A percentile compares a stretch with the other conserved stretches of the same genome.
phyloP scores from a whole-genome alignment of 2,329 filamentous ascomycete genomes.

The Ophiostoma angusticollis region DNA sequence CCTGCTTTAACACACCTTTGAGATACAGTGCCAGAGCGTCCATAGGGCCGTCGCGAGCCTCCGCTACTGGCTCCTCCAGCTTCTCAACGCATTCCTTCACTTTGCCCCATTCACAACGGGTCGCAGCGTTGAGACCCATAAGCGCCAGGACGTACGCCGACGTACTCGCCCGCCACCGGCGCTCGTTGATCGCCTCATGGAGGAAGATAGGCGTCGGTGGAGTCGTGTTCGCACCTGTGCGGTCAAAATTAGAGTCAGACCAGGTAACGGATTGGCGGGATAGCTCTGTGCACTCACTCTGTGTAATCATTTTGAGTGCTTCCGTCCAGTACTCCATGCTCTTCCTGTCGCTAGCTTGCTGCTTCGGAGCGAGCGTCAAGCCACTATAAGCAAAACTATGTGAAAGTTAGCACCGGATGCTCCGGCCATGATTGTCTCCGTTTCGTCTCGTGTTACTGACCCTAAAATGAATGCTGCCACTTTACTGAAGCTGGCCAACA shows the following conservation, averaged over 20 bases:
- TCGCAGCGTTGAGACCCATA: constrained; percentile 55
- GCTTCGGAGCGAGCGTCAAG: constrained; percentile 28
- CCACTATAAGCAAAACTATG: constrained; percentile 45
- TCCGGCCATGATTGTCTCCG: too few species aligned
- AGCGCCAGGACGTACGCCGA: constrained; percentile 60
- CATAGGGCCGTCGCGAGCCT: constrained; percentile 32
- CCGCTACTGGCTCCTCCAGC: constrained; percentile 32
- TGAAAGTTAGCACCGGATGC: neutral
- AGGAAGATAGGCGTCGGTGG: constrained; percentile 33
- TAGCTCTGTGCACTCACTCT: constrained; percentile 20
- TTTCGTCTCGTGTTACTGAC: too few species aligned
- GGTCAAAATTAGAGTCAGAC: neutral
- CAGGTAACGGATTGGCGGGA: neutral
- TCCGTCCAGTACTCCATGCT: constrained; percentile 29
- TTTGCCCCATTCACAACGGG: constrained; percentile 55
- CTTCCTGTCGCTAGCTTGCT: constrained; percentile 22
- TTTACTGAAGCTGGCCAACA: constrained; percentile 48
- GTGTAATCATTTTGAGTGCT: constrained; percentile 22
- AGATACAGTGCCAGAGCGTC: constrained; percentile 55
- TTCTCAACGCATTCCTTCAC: constrained; percentile 46
- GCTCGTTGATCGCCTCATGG: constrained; percentile 42
- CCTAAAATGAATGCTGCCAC: constrained; percentile 43
- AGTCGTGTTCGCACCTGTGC: constrained; percentile 15
- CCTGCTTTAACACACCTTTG: constrained; percentile 62
- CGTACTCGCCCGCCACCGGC: constrained; percentile 52